phyloP scores from a whole-genome alignment of 805 yeast species.

The Candida ficus region DNA sequence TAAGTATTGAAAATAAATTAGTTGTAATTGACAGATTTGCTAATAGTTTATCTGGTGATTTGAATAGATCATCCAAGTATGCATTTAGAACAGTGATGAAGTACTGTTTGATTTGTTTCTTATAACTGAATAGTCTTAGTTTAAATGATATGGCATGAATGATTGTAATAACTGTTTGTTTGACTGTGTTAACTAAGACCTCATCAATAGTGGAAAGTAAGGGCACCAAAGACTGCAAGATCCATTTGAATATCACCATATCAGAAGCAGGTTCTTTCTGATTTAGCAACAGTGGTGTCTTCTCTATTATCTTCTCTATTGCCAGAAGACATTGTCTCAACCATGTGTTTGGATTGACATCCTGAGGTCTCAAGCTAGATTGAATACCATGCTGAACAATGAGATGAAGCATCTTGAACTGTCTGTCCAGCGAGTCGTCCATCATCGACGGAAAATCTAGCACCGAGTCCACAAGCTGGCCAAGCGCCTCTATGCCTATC shows the following conservation, averaged over 20 bases:
- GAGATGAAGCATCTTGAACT: slow-evolving; percentile 16
- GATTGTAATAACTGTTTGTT: slow-evolving; percentile 17
- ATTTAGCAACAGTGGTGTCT: slow-evolving; percentile 18
- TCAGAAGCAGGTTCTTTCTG: slow-evolving; percentile 7
- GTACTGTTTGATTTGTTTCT: slow-evolving; percentile 13
- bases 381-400: slow-evolving; percentile 22
- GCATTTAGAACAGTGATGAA: slow-evolving; percentile 14
- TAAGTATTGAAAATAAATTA: slow-evolving; percentile 20
- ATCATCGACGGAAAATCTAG: slow-evolving; percentile 1
- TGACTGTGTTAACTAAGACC: slow-evolving; percentile 13
- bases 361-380: slow-evolving; percentile 5
- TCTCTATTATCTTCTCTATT: slow-evolving; percentile 19
- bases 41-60: slow-evolving; percentile 12
- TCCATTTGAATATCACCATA: slow-evolving; percentile 15
- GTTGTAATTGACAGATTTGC: slow-evolving; percentile 12
- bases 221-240: slow-evolving; percentile 18
- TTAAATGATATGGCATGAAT: slow-evolving; percentile 18
- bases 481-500: slow-evolving; percentile 13
- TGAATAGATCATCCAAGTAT: slow-evolving; percentile 12
- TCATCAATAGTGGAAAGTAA: slow-evolving; percentile 14
- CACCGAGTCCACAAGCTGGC: slow-evolving; percentile 9
- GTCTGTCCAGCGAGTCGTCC: slow-evolving; percentile 19
- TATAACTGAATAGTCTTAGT: slow-evolving; percentile 18
- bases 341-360: slow-evolving; percentile 12
- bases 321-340: slow-evolving; percentile 17